Evolutionary conservation across 805 yeast species (phyloP).

Genomic region (Saccharomycopsis malanga): DNA sequence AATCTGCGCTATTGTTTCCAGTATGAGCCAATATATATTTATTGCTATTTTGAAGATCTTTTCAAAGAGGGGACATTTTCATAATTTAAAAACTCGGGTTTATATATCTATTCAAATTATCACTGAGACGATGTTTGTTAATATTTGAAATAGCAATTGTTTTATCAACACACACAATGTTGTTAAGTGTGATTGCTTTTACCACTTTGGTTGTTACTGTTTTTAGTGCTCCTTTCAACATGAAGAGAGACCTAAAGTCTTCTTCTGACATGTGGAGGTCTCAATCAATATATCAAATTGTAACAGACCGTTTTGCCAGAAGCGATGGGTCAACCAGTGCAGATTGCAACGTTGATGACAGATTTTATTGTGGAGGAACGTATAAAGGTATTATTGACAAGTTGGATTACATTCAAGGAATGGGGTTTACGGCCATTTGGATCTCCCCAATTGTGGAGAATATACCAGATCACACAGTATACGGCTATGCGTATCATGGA

Average conservation of each 20-base stretch:
- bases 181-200: too few species aligned
- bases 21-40: too few species aligned
- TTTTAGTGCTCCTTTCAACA: background rate
- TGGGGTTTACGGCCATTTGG: conserved; percentile 1
- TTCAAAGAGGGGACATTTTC: too few species aligned
- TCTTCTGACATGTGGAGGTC: background rate
- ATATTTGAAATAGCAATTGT: too few species aligned
- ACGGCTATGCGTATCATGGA: conserved; percentile 1
- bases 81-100: too few species aligned
- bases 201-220: background rate
- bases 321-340: background rate
- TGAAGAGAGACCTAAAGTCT: background rate
- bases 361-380: background rate
- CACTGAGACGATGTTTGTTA: too few species aligned
- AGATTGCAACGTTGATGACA: background rate
- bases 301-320: conserved; percentile 1
- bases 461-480: background rate
- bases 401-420: conserved; percentile 1
- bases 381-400: background rate
- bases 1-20: too few species aligned
- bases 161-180: too few species aligned
- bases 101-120: too few species aligned
- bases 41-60: too few species aligned
- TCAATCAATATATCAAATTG: conserved; percentile 1
- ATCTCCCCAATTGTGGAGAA: background rate